phyloP scores from a whole-genome alignment of 2,329 filamentous ascomycete species.

The Sporothrix pallida region DNA sequence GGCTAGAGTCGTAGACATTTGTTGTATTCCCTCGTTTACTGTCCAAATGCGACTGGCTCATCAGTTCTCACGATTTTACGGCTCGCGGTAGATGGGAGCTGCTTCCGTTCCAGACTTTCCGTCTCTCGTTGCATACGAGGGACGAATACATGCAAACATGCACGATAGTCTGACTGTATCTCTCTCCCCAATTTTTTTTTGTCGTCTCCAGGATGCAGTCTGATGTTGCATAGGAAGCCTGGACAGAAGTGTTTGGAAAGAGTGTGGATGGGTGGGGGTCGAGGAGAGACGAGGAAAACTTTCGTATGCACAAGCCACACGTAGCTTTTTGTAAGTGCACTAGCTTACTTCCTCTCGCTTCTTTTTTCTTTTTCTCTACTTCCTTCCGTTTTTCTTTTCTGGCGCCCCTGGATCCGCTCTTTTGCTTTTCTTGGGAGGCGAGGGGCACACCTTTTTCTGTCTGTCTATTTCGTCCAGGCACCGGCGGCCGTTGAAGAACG shows the following conservation, averaged over 20 bases:
- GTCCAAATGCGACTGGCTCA: not conserved
- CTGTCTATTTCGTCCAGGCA: not conserved
- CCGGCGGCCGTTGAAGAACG: constrained; percentile 17
- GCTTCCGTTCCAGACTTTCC: not conserved
- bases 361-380: not conserved
- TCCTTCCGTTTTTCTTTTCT: not conserved
- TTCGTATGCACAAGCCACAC: too few relatives aligned
- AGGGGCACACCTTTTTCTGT: constrained; percentile 7
- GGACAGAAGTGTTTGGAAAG: not conserved
- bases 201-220: not conserved
- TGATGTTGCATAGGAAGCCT: not conserved
- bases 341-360: not conserved
- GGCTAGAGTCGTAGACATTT: not conserved
- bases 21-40: not conserved
- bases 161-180: not conserved
- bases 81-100: not conserved
- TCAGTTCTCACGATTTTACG: not conserved
- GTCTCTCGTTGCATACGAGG: not conserved
- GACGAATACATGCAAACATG: not conserved
- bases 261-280: constrained; percentile 24
- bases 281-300: too few relatives aligned
- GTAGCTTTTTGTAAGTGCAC: not conserved
- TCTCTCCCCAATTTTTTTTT: not conserved
- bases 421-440: constrained; percentile 9
- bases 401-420: constrained; percentile 6